Conservation (phyloP, 768 basidiomycete species). For the Pisolithus albus region DNA sequence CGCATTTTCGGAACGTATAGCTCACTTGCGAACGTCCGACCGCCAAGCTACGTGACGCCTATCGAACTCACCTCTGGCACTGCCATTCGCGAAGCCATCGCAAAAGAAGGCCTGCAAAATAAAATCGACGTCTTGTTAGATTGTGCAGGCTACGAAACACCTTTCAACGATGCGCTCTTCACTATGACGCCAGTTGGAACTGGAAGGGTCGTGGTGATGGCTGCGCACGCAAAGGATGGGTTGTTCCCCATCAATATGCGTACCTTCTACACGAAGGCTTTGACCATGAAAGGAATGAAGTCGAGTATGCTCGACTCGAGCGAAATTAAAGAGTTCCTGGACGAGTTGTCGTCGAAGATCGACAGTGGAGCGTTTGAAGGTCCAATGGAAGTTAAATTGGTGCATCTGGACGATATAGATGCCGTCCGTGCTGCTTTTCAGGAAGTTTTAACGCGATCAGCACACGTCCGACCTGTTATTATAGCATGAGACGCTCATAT, state of each 20-base stretch:
- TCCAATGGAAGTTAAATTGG: conserved; percentile 18
- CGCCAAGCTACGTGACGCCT: conserved; percentile 25
- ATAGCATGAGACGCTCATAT: conserved; percentile 11
- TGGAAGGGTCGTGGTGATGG: conserved; percentile 31
- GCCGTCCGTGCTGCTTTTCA: conserved; percentile 17
- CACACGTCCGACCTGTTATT: conserved; percentile 24
- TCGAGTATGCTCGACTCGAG: conserved; percentile 18
- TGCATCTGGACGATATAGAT: conserved; percentile 16
- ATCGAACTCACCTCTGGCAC: conserved; percentile 26
- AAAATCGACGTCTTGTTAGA: conserved; percentile 29
- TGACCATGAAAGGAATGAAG: conserved; percentile 27
- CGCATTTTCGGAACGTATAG: conserved; percentile 30
- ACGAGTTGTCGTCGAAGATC: conserved; percentile 24
- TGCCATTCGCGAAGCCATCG: conserved; percentile 26
- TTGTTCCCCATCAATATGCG: conserved; percentile 27
- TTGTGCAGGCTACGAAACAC: conserved; percentile 27
- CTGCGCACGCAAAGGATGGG: conserved; percentile 27
- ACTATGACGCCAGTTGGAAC: conserved; percentile 28
- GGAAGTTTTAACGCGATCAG: conserved; percentile 21
- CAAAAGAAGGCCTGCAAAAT: conserved; percentile 18
- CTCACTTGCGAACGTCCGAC: conserved; percentile 18
- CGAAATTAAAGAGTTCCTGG: conserved; percentile 24
- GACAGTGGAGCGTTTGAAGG: conserved; percentile 22
- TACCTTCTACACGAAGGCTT: conserved; percentile 24
- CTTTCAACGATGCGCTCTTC: conserved; percentile 28